These are phyloP conservation scores for Coemansia sp. DNA, from an alignment of 192 early-diverging fungal species.

Conservation along the genomic window DNA sequence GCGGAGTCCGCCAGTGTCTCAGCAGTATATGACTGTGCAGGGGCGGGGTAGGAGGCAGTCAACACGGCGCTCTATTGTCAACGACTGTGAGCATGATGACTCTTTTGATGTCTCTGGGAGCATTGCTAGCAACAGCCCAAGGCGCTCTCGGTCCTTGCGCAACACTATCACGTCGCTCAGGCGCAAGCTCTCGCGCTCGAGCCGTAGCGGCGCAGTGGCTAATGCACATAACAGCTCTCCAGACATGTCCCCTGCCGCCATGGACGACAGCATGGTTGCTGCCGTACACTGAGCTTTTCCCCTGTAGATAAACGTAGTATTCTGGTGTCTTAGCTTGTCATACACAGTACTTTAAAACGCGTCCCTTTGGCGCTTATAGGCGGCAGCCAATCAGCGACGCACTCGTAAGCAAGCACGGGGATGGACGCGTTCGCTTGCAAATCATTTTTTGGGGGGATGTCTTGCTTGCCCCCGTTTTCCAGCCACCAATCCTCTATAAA, in stretches of 20 bases:
- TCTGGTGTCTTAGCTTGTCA: background rate
- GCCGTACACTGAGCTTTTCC: slow-evolving; percentile 14
- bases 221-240: slow-evolving; percentile 17
- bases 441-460: background rate
- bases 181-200: slow-evolving; percentile 44
- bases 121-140: slow-evolving; percentile 24
- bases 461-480: background rate
- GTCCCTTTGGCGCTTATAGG: background rate
- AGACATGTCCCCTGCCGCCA: slow-evolving; percentile 10
- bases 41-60: background rate
- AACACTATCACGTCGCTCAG: slow-evolving; percentile 52
- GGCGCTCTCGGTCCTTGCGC: slow-evolving; percentile 43
- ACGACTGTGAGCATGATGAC: slow-evolving; percentile 14
- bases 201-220: slow-evolving; percentile 19
- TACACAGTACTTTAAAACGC: background rate
- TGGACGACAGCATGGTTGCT: slow-evolving; percentile 21
- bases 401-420: background rate
- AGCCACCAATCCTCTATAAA: background rate
- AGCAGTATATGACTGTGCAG: background rate
- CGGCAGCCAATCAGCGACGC: background rate
- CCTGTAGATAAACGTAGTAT: background rate
- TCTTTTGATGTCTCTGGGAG: background rate
- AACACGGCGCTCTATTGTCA: background rate
- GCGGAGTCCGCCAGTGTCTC: slow-evolving; percentile 12
- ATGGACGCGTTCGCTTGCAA: background rate